Conservation (phyloP, 2,329 filamentous ascomycete species). For the Pyricularia sp. region DNA sequence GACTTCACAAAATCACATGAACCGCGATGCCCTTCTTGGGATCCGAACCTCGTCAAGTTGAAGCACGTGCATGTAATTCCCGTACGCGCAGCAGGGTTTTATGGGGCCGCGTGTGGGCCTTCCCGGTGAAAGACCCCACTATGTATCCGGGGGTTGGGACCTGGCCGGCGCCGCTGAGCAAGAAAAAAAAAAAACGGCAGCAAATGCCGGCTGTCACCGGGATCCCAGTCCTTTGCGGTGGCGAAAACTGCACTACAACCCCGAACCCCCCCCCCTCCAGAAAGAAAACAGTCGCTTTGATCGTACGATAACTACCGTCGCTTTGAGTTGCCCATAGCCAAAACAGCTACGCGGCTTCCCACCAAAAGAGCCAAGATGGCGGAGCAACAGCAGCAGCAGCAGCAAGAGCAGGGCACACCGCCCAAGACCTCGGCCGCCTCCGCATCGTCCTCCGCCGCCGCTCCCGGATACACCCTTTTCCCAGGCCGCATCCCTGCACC, state of each 20-base stretch:
- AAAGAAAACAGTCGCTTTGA: not conserved
- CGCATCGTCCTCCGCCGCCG: not conserved
- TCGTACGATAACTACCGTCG: not conserved
- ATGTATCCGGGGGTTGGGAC: not conserved
- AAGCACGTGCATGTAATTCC: not conserved
- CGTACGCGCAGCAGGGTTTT: not conserved
- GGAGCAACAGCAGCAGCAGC: not conserved
- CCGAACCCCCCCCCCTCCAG: no score
- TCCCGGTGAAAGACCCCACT: not conserved
- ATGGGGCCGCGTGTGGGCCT: not conserved
- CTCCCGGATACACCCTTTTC: constrained; percentile 32
- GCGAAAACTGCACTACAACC: not conserved
- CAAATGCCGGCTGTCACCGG: not conserved
- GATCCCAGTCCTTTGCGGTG: not conserved
- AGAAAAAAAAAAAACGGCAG: not conserved
- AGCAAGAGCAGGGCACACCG: not conserved
- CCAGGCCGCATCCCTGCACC: constrained; percentile 51
- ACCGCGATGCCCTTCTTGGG: not conserved
- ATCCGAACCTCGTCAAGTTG: not conserved
- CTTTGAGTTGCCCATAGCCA: not conserved
- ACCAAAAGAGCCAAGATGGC: not conserved
- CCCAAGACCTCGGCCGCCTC: not conserved
- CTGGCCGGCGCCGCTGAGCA: not conserved
- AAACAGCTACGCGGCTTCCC: not conserved
- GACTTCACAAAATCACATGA: not conserved